phyloP scores from a whole-genome alignment of 306 rosid species.

The Carpinus viminea region DNA sequence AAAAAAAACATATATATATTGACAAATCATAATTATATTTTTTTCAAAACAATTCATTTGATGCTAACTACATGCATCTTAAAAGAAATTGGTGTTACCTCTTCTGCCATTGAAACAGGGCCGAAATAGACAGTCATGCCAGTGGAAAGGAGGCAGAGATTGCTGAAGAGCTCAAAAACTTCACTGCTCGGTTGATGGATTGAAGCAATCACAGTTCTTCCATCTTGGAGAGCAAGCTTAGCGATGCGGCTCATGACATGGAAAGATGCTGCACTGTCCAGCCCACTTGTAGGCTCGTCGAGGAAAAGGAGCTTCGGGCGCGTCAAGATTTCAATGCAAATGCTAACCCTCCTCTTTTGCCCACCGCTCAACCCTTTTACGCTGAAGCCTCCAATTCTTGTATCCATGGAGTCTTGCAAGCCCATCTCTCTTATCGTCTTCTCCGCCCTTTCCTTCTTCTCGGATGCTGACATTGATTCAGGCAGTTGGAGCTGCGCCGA shows the following conservation, averaged over 20 bases:
- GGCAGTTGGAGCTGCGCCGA: slow-evolving; percentile 70
- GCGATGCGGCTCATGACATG: slow-evolving; percentile 64
- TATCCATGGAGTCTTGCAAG: slow-evolving; percentile 49
- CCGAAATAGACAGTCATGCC: slow-evolving; percentile 42
- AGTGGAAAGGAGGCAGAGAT: slow-evolving; percentile 44
- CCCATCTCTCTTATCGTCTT: slow-evolving; percentile 63
- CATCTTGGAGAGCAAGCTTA: slow-evolving; percentile 38
- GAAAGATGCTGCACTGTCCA: slow-evolving; percentile 74
- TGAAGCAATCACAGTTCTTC: slow-evolving; percentile 59
- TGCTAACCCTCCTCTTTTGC: slow-evolving; percentile 69
- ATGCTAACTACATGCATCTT: not conserved
- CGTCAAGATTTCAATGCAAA: slow-evolving; percentile 69
- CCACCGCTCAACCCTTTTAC: slow-evolving; percentile 66
- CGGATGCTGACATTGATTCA: slow-evolving; percentile 50
- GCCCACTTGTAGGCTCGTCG: slow-evolving; percentile 83
- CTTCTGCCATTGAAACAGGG: slow-evolving; percentile 32
- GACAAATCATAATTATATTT: not conserved
- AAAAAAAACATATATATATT: not conserved
- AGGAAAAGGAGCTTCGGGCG: slow-evolving; percentile 65
- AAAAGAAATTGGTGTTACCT: slow-evolving; percentile 9
- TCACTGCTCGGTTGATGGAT: slow-evolving; percentile 77
- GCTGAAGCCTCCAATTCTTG: slow-evolving; percentile 63
- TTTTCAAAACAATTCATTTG: not conserved
- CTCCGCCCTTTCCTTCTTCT: slow-evolving; percentile 63
- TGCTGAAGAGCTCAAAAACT: slow-evolving; percentile 56